These are phyloP conservation scores for Pythium biforme DNA, from an alignment of 352 stramenopile genomes.

Conservation along the genomic window DNA sequence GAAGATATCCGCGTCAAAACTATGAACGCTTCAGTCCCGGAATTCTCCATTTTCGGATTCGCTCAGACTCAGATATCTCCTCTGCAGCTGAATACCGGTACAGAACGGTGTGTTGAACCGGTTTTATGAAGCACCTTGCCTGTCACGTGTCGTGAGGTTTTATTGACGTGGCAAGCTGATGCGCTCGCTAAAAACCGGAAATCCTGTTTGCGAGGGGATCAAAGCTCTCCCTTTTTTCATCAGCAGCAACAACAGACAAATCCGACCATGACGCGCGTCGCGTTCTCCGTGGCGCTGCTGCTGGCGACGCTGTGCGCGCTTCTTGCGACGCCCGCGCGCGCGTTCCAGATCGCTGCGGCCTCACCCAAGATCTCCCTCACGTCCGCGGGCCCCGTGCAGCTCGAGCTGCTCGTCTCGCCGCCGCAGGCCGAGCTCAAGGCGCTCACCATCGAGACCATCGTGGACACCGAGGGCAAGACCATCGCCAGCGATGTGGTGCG, in stretches of 20 bases:
- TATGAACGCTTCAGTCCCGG: no score
- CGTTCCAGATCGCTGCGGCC: conserved; percentile 35
- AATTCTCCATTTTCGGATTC: neutral
- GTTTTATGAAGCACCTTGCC: neutral
- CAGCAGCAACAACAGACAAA: neutral
- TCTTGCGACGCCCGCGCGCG: conserved; percentile 18
- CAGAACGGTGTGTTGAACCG: neutral
- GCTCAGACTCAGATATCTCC: conserved; percentile 2
- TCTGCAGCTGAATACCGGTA: neutral
- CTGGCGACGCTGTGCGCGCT: conserved; percentile 22
- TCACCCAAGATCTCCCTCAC: conserved; percentile 48
- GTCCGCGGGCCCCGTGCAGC: conserved; percentile 37
- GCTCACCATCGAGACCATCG: conserved; percentile 62
- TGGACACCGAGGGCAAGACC: conserved; percentile 58
- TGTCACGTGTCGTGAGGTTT: conserved; percentile 9
- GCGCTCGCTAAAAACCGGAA: conserved; percentile 12
- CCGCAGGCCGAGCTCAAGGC: conserved; percentile 53
- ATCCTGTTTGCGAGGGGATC: conserved; percentile 8
- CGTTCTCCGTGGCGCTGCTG: conserved; percentile 23
- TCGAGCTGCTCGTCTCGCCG: conserved; percentile 55
- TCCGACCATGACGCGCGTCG: conserved; percentile 28
- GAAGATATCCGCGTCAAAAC: no score
- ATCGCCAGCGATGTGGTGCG: conserved; percentile 63
- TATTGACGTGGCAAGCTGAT: conserved; percentile 9
- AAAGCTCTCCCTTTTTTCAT: neutral